These are phyloP conservation scores for Mucor irregularis DNA, from an alignment of 371 early-diverging fungal species.

Conservation along the genomic window DNA sequence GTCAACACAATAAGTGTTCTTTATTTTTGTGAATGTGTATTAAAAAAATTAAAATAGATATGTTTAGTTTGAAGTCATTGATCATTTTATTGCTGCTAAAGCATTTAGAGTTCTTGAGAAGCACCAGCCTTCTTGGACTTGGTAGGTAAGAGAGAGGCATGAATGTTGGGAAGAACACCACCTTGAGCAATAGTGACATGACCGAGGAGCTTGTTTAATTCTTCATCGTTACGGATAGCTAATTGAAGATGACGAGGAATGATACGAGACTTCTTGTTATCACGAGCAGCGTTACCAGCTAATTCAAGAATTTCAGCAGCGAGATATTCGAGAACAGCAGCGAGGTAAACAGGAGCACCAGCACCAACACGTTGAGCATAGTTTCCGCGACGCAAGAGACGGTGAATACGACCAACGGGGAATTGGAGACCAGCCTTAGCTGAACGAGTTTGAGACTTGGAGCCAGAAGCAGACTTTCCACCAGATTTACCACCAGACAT, in stretches of 20 bases:
- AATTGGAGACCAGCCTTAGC: constrained; percentile 90
- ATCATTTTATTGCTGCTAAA: too few species aligned
- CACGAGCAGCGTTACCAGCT: constrained; percentile 95
- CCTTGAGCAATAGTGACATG: constrained; percentile 88
- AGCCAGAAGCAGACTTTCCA: constrained; percentile 54
- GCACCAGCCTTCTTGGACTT: constrained; percentile 73
- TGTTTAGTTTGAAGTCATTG: constrained; percentile 1
- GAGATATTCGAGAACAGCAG: constrained; percentile 95
- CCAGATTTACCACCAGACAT: constrained; percentile 58
- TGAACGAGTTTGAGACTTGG: constrained; percentile 70
- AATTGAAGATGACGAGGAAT: constrained; percentile 89
- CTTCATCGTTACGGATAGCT: constrained; percentile 96
- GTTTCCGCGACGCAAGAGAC: constrained; percentile 93
- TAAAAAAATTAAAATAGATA: not conserved
- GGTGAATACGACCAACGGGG: constrained; percentile 97
- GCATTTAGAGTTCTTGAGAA: constrained; percentile 47
- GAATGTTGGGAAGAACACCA: constrained; percentile 89
- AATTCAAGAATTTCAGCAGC: constrained; percentile 96
- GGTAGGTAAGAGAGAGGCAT: constrained; percentile 70
- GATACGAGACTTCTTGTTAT: constrained; percentile 96
- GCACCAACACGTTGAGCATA: constrained; percentile 95
- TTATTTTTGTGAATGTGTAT: too few species aligned
- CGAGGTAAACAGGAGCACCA: constrained; percentile 94
- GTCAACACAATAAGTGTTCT: too few species aligned
- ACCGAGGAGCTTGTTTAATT: constrained; percentile 93